Evolutionary conservation across 495 filamentous ascomycete species (phyloP), one percentile per base, ranked within the genome.

Genomic region (Aspergillus taichungensis): DNA sequence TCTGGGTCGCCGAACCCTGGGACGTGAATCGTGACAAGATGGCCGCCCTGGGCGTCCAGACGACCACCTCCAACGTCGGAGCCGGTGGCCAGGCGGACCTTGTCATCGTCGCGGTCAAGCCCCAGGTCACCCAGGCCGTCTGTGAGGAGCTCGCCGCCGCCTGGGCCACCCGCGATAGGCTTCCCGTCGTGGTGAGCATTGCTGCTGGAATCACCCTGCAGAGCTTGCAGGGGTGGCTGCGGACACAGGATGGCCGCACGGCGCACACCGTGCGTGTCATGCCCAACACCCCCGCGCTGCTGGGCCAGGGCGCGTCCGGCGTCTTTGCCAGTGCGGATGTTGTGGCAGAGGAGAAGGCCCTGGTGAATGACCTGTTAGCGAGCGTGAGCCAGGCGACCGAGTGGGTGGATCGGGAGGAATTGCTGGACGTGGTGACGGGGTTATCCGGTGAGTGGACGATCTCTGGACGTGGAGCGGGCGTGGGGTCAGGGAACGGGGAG

Each of bases 81-180:
- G 80, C 88, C 0, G 88, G 86, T n/a, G 88, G 88, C 72, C 85
- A 92, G 27, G 94, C 89, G 79, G 83, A 95, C 59, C 85, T 95
- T 57, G 83, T 81, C 49, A 83, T 82, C 55, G 82, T 87, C 46
- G 83, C 85, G 45, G 78, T 76, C n/a, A 80, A 86, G 59, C 80
- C 75, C 36, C 65, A 87, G 43, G 77, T 94, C 14, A 82, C 87
- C 11, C 90, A 94, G 66, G 82, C 83, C 24, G 91, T 92, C 5
- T 87, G 95, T 45, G 88, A 95, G 74, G 87, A 95, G 75, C 85
- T 84, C 45, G 89, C 87, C 11, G 86, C 88, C 49, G 86, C 87
- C 3, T 74, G 89, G 52, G 80, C 88, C 57, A 57, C 83, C 40
- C 85, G 88, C 32, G 79, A 84, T 61, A 78, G 79, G 1, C 46